Percentiles rank a stretch among this genome's conserved stretches.
Conservation (phyloP, 2,329 filamentous ascomycete genomes). For the Elsinoe ampelina region DNA sequence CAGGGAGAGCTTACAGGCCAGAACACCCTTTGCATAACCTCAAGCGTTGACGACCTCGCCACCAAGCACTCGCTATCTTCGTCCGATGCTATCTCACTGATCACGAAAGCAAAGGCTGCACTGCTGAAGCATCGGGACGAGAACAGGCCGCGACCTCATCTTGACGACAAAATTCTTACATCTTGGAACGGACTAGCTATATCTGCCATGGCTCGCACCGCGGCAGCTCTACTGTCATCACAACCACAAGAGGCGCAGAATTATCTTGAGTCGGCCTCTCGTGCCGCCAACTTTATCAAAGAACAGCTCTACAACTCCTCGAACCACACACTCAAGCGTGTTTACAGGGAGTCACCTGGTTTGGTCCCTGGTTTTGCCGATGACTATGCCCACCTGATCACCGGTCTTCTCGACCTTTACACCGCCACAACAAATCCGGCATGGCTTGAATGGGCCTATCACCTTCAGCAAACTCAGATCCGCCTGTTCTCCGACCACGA, state of each 20-base stretch:
- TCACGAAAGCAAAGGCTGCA: conserved; percentile 57
- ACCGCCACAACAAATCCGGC: conserved; percentile 67
- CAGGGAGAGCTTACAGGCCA: conserved; percentile 93
- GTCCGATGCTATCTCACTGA: conserved; percentile 57
- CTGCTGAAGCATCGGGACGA: conserved; percentile 62
- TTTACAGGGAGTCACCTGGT: conserved; percentile 60
- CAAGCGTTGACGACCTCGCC: conserved; percentile 59
- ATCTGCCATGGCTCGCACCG: conserved; percentile 66
- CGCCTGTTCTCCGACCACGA: conserved; percentile 64
- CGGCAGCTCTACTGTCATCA: conserved; percentile 52
- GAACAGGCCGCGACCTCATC: conserved; percentile 63
- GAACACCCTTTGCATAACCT: conserved; percentile 70
- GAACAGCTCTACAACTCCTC: conserved; percentile 60
- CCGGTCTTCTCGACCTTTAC: conserved; percentile 75
- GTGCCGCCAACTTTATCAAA: conserved; percentile 63
- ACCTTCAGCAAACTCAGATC: conserved; percentile 68
- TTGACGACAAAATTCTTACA: conserved; percentile 83
- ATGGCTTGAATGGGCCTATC: conserved; percentile 72
- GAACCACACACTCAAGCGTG: conserved; percentile 57
- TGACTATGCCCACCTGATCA: conserved; percentile 84
- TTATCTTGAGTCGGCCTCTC: conserved; percentile 58
- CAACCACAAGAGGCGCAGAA: conserved; percentile 40
- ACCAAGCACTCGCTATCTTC: conserved; percentile 64
- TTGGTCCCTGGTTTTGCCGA: conserved; percentile 72
- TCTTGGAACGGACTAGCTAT: conserved; percentile 87